Evolutionary conservation across 2,329 filamentous ascomycete species (phyloP), one percentile per base, ranked within the genome.

Genomic region (Dendrostoma leiphaemia): DNA sequence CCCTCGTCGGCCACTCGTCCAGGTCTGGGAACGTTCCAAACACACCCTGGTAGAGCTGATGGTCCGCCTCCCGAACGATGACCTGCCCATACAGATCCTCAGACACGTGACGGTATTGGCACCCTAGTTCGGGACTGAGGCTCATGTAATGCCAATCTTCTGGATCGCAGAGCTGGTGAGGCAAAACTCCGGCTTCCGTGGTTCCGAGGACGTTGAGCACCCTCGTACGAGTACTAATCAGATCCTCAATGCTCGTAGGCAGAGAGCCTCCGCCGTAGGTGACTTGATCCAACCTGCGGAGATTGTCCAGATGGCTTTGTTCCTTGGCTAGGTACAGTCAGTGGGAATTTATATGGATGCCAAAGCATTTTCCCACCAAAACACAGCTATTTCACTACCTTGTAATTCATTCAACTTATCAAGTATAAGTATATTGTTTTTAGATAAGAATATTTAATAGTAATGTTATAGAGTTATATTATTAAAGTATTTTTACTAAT

Each of bases 81-180:
- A 68, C 59, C n/a, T 67, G 60, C 48, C 68, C 65, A 48, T 66
- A 65, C 15, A 68, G 51, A 10, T 62, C 57, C 0, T 54, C 62
- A 2, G 49, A 41, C 35, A 40, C 35, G 4, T 37, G 12, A 10
- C 40, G 35, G 19, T 51, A 51, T n/a, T 40, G 28, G 15, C n/a
- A 12, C 3, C 49, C 49, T 17, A 40, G 7, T 4, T 17, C 37
- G 28, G 38, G 64, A 26, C 64, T 59, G 7, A 65, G 58, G 31
- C 62, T 58, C 12, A 66, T 46, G 53, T 66, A 66, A n/a, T n/a
- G n/a, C 65, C 67, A 68, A 48, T 67, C 62, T 12, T 48, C 48
- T n/a, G 23, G 62, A 45, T 53, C 63, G 54, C 38, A 61, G 13
- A 54, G 53, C 37, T 47, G 60, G 24, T 2, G 50, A 41, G 48